These are phyloP conservation scores for Arctium minus DNA, from an alignment of 129 eudicot species.

Conservation along the genomic window DNA sequence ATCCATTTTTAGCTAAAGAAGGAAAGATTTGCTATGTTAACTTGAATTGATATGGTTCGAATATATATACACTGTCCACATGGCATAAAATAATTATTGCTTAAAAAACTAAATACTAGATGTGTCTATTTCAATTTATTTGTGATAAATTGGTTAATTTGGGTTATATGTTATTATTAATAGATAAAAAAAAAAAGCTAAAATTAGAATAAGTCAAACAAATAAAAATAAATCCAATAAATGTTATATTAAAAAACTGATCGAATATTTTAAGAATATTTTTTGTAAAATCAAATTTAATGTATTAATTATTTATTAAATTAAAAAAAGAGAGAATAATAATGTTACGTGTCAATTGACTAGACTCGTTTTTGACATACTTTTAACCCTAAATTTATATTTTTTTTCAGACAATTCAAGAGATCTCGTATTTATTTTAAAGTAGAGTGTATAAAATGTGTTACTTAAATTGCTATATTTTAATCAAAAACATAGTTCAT, in stretches of 20 bases:
- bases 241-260: too few relatives aligned
- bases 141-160: neutral
- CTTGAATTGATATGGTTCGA: neutral
- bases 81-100: neutral
- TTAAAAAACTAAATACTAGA: neutral
- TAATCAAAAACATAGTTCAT: too few relatives aligned
- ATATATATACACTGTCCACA: neutral
- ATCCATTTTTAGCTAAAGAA: conserved; percentile 19
- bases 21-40: neutral
- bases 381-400: too few relatives aligned
- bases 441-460: too few relatives aligned
- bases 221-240: neutral
- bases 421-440: too few relatives aligned
- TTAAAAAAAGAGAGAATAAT: too few relatives aligned
- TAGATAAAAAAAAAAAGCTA: neutral
- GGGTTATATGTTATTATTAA: neutral
- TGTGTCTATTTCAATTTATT: neutral
- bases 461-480: too few relatives aligned
- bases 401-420: too few relatives aligned
- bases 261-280: too few relatives aligned
- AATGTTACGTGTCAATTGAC: too few relatives aligned
- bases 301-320: too few relatives aligned
- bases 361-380: too few relatives aligned
- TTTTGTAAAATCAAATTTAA: neutral
- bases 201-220: neutral